These are phyloP conservation scores for Phytophthora brassicae DNA, from an alignment of 352 stramenopile genomes.

Conservation along the genomic window DNA sequence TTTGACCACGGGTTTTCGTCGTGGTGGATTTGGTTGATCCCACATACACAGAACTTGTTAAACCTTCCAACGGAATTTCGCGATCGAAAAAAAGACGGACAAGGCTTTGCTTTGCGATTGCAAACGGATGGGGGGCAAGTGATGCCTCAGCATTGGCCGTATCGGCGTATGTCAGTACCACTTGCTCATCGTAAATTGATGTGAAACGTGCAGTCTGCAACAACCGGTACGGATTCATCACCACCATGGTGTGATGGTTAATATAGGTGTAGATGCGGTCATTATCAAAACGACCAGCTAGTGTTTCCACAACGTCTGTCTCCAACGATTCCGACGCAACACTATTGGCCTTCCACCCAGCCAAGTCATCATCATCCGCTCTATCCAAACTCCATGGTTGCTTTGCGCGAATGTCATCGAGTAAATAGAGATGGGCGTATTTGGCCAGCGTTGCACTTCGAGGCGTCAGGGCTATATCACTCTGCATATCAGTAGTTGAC, in stretches of 20 bases:
- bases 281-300: constrained; percentile 43
- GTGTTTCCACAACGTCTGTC: constrained; percentile 12
- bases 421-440: constrained; percentile 73
- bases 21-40: constrained; percentile 3
- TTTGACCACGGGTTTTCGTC: constrained; percentile 13
- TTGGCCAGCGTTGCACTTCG: constrained; percentile 75
- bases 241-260: constrained; percentile 60
- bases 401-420: constrained; percentile 56
- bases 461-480: constrained; percentile 41
- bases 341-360: constrained; percentile 1
- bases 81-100: constrained; percentile 45
- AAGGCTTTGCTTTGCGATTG: constrained; percentile 67
- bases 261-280: constrained; percentile 69
- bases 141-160: constrained; percentile 40
- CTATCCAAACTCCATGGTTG: constrained; percentile 64
- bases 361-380: constrained; percentile 43
- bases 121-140: constrained; percentile 69
- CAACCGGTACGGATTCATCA: constrained; percentile 74
- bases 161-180: constrained; percentile 63
- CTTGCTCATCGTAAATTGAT: constrained; percentile 84
- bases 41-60: neutral
- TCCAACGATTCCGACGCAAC: neutral
- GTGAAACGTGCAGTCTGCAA: constrained; percentile 74
- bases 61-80: neutral
- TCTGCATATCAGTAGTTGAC: neutral